phyloP scores from a whole-genome alignment of 2,329 filamentous ascomycete species.

The Botryotinia globosa region DNA sequence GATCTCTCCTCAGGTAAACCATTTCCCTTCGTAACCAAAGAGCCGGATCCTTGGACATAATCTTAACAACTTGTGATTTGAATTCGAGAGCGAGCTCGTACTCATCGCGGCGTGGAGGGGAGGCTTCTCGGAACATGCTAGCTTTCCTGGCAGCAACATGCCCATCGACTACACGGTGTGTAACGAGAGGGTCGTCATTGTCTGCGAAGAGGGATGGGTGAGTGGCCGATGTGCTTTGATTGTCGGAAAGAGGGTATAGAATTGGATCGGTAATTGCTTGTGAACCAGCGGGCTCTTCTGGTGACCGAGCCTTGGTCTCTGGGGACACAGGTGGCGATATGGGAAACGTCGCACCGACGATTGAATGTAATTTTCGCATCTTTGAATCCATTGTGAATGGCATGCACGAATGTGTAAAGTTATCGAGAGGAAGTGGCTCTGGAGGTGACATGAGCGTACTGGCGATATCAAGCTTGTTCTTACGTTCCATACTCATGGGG shows the following conservation, averaged over 20 bases:
- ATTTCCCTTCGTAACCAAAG: constrained; percentile 34
- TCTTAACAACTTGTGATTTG: constrained; percentile 49
- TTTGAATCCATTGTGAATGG: constrained; percentile 31
- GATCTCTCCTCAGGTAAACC: constrained; percentile 34
- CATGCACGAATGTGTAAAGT: constrained; percentile 41
- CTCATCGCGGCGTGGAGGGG: constrained; percentile 51
- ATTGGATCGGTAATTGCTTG: constrained; percentile 52
- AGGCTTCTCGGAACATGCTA: constrained; percentile 42
- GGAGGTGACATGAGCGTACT: constrained; percentile 62
- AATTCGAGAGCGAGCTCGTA: constrained; percentile 55
- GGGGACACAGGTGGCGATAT: constrained; percentile 60
- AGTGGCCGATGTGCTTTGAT: constrained; percentile 40
- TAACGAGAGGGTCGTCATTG: constrained; percentile 40
- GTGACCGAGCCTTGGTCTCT: constrained; percentile 38
- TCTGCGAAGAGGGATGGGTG: constrained; percentile 51
- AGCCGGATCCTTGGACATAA: constrained; percentile 32
- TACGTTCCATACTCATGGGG: constrained; percentile 30
- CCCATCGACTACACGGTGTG: constrained; percentile 48
- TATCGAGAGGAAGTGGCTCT: constrained; percentile 53
- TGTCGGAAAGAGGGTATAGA: constrained; percentile 52
- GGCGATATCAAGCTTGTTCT: constrained; percentile 30
- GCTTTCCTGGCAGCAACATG: constrained; percentile 36
- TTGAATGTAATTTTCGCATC: constrained; percentile 36
- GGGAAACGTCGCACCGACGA: constrained; percentile 40
- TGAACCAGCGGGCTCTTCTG: constrained; percentile 35